phyloP scores from a whole-genome alignment of 352 stramenopile genomes.

The Labyrinthula sp. region DNA sequence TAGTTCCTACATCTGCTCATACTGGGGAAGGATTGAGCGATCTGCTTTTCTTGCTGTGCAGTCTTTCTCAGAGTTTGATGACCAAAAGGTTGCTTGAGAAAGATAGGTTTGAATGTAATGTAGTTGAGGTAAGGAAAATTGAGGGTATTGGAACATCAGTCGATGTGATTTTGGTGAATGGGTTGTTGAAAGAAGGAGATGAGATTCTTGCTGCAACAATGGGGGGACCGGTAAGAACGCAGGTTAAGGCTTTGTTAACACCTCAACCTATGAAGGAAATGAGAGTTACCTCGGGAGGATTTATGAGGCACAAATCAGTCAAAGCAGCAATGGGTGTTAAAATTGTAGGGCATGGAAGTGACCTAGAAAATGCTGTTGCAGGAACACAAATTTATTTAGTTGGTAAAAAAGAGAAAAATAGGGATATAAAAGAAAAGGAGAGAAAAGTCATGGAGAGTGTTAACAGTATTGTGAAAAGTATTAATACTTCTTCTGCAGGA shows the following conservation, averaged over 20 bases:
- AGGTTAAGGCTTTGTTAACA: slow-evolving; percentile 86
- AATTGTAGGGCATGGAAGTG: slow-evolving; percentile 75
- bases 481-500: slow-evolving; percentile 80
- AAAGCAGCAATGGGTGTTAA: slow-evolving; percentile 96
- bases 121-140: slow-evolving; percentile 97
- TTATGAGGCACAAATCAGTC: slow-evolving; percentile 79
- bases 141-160: slow-evolving; percentile 94
- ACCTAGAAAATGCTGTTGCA: slow-evolving; percentile 87
- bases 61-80: slow-evolving; percentile 81
- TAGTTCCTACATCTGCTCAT: slow-evolving; percentile 93
- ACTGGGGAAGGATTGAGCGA: slow-evolving; percentile 93
- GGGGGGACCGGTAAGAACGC: slow-evolving; percentile 86
- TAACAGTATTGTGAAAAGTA: slow-evolving; percentile 67
- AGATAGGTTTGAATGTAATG: slow-evolving; percentile 78
- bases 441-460: slow-evolving; percentile 41
- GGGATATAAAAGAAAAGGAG: slow-evolving; percentile 93
- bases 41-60: slow-evolving; percentile 81
- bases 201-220: slow-evolving; percentile 92
- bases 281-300: slow-evolving; percentile 62
- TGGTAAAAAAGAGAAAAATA: slow-evolving; percentile 75
- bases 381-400: slow-evolving; percentile 90
- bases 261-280: slow-evolving; percentile 92
- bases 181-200: slow-evolving; percentile 73
- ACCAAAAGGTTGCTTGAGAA: slow-evolving; percentile 59
- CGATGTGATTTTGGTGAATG: slow-evolving; percentile 94